Base-by-base conservation (phyloP, 257 asterid species). In the Solanum sejunctum region DNA sequence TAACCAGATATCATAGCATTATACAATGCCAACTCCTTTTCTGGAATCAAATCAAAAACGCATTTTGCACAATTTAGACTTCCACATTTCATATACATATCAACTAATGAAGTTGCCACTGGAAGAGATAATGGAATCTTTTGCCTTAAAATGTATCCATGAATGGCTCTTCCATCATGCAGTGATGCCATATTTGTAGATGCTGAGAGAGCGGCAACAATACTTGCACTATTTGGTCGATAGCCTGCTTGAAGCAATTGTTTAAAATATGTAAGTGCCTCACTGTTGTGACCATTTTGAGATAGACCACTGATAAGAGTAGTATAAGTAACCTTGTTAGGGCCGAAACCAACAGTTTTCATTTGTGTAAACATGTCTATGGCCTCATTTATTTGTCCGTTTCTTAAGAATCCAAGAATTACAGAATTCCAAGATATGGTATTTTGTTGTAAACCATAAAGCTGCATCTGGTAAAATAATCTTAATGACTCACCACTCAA, bases 51-150 rank as follows among this genome's bases (percentile, higher is more conserved):
- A 83, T 85, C 80, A 54, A 86, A 87, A 5, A 85, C 28, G 23
- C 77, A 18, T 23, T 55, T 87, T 0, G 91, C 88, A 52, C 66
- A 66, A 28, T 79, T 79, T 12, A 87, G 58, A 71, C 69, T 82
- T 12, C 91, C 89, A 32, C 88, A 85, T 84, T 85, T 89, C 12
- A 84, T 85, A 61, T 89, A 89, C 89, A 87, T 85, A 63, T 85
- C 89, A 7, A 87, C 85, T 67, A 89, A 83, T 41, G 86, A 61
- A 82, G 86, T 86, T 47, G 71, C 73, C 28, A 86, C 52, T 39
- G 88, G 84, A 85, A 87, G 85, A 58, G 84, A 85, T 21, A 79
- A 71, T 54, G 84, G 72, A 80, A 86, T 85, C 54, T 47, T 58
- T 63, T 80, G 87, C 52, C 86, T 83, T 52, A 61, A 32, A 55